Evolutionary conservation across 179 eudicot genomes (phyloP).

Genomic region (Amaranthus tricolor): DNA sequence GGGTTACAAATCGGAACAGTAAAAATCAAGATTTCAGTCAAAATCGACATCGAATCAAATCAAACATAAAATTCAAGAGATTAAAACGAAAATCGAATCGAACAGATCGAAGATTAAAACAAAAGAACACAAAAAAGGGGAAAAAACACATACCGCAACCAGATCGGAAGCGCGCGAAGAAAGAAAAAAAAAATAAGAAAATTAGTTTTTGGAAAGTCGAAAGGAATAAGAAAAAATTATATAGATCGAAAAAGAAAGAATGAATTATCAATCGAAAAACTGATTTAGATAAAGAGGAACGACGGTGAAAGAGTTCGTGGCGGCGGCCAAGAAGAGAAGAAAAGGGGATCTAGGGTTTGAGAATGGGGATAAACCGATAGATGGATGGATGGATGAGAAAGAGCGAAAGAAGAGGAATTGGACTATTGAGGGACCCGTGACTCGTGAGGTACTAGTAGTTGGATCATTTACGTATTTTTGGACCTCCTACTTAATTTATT

Average conservation of each 20-base stretch:
- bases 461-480: background rate
- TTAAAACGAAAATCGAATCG: background rate
- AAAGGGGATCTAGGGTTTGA: slow-evolving; percentile 40
- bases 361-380: background rate
- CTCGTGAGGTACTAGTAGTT: background rate
- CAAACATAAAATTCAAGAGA: background rate
- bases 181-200: background rate
- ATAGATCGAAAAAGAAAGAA: background rate
- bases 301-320: background rate
- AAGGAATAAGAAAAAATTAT: background rate
- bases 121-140: background rate
- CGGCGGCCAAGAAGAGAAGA: slow-evolving; percentile 23
- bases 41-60: slow-evolving; percentile 7
- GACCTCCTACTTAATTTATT: background rate
- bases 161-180: slow-evolving; percentile 18
- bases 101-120: background rate
- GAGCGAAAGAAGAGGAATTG: slow-evolving; percentile 1
- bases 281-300: background rate
- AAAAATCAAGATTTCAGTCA: slow-evolving; percentile 4
- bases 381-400: background rate
- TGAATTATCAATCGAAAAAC: background rate
- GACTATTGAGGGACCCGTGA: slow-evolving; percentile 9
- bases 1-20: slow-evolving; percentile 21
- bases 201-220: background rate
- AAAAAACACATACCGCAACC: slow-evolving; percentile 17